Percentiles rank a stretch among this genome's conserved stretches.
Conservation (phyloP, 164 flowering plant genomes). For the Tinospora cordifolia region DNA sequence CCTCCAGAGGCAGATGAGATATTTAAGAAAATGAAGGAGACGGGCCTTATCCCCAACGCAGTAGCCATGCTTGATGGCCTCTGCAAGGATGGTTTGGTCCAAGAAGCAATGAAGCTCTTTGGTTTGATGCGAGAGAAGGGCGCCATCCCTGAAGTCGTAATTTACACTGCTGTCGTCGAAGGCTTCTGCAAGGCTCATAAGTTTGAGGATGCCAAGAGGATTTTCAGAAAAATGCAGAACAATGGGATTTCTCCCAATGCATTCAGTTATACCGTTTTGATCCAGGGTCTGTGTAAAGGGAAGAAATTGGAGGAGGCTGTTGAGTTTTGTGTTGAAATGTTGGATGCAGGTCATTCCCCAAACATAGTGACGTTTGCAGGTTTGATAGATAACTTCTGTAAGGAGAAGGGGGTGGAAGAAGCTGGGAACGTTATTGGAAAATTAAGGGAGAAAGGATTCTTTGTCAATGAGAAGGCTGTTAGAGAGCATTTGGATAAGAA, state of each 20-base stretch:
- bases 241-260: slow-evolving; percentile 76
- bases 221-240: slow-evolving; percentile 80
- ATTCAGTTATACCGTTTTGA: slow-evolving; percentile 52
- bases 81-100: slow-evolving; percentile 84
- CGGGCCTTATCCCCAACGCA: slow-evolving; percentile 84
- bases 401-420: slow-evolving; percentile 56
- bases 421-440: slow-evolving; percentile 36
- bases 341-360: slow-evolving; percentile 80
- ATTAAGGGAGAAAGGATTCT: slow-evolving; percentile 52
- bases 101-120: slow-evolving; percentile 92
- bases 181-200: slow-evolving; percentile 81
- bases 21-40: slow-evolving; percentile 83
- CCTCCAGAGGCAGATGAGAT: slow-evolving; percentile 62
- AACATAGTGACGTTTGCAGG: slow-evolving; percentile 61
- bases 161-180: slow-evolving; percentile 96
- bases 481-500: slow-evolving; percentile 69
- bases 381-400: slow-evolving; percentile 53
- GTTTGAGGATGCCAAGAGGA: slow-evolving; percentile 69
- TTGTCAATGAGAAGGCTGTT: slow-evolving; percentile 60
- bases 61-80: slow-evolving; percentile 98
- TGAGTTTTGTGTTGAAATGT: slow-evolving; percentile 58
- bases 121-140: slow-evolving; percentile 78
- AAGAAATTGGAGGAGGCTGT: slow-evolving; percentile 51
- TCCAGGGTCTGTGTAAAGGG: slow-evolving; percentile 57
- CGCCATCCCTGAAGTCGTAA: slow-evolving; percentile 72